Base-by-base conservation (phyloP, 352 stramenopile species). In the Achlya hypogyna region DNA sequence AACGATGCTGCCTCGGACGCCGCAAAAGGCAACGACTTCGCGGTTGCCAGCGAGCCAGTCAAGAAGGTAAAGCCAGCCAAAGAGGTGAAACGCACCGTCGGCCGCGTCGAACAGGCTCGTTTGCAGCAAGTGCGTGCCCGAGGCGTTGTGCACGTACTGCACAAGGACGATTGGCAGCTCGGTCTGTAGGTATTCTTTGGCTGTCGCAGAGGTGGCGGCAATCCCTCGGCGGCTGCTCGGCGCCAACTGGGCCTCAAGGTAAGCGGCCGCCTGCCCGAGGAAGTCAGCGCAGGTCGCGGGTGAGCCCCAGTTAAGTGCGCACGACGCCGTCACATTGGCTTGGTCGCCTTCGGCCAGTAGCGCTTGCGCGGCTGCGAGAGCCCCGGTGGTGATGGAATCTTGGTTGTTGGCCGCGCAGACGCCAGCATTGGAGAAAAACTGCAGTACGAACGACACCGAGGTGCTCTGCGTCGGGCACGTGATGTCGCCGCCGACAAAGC, bases 401-500 rank as follows among this genome's bases (percentile, higher is more conserved):
- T 45, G 38, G 6, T 45, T 45, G 38, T 45, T 45, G 38, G 12
- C n/a, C 38, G 38, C 14, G 6, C 38, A 45, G 6, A 9, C 38
- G 1, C 38, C 38, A 1, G 38, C 6, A 18, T 45, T 45, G 38
- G 38, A 45, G 6, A 45, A 45, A 9, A 45, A 45, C 38, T 45
- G 38, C 38, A 45, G 38, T 18, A 45, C 38, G 6, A 45, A 45
- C 38, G 38, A n/a, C 49, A 10, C 49, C 2, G 31, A 10, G 2
- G 49, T 9, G 49, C 25, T 10, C 31, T 56, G 49, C 2, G 10
- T 10, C 8, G 2, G 49, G 59, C 59, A 66, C 14, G 1, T 66
- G 59, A 66, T 63, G 47, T 66, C 59, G 25, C 59, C 59, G 34
- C 35, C 59, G 23, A 45, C 43, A 23, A 43, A 23, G 14, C 2